Evolutionary conservation across 73 alveolate genomes (phyloP).

Genomic region (Effrenium voratum): DNA sequence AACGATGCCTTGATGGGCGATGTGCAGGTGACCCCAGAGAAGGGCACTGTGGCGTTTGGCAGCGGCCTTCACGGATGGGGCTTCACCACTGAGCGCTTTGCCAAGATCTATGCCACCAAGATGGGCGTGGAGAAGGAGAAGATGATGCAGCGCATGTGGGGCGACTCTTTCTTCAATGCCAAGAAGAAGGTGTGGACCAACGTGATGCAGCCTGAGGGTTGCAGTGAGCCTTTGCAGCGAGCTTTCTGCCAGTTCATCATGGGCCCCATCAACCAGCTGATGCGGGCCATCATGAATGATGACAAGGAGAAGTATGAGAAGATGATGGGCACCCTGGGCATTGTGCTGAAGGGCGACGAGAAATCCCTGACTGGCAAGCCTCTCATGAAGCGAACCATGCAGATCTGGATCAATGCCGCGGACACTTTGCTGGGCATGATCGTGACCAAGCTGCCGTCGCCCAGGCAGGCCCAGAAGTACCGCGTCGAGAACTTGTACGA

Average conservation of each 20-base stretch:
- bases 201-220: constrained; percentile 95
- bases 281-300: constrained; percentile 94
- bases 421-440: constrained; percentile 97
- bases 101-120: constrained; percentile 96
- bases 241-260: constrained; percentile 96
- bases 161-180: constrained; percentile 94
- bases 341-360: constrained; percentile 95
- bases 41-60: constrained; percentile 99
- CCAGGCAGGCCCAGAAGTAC: constrained; percentile 97
- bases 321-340: constrained; percentile 95
- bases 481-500: constrained; percentile 97
- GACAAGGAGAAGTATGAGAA: constrained; percentile 95
- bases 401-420: constrained; percentile 98
- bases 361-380: constrained; percentile 95
- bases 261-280: constrained; percentile 55
- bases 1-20: constrained; percentile 95
- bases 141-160: constrained; percentile 97
- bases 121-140: constrained; percentile 95
- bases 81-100: constrained; percentile 97
- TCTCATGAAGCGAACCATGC: constrained; percentile 96
- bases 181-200: constrained; percentile 97
- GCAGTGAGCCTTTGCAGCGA: constrained; percentile 94
- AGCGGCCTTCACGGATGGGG: constrained; percentile 99
- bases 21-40: constrained; percentile 95
- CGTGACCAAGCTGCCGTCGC: constrained; percentile 98